These are phyloP conservation scores for Trypanosomatidae sp. DNA, from an alignment of 208 protist genomes.

Conservation along the genomic window DNA sequence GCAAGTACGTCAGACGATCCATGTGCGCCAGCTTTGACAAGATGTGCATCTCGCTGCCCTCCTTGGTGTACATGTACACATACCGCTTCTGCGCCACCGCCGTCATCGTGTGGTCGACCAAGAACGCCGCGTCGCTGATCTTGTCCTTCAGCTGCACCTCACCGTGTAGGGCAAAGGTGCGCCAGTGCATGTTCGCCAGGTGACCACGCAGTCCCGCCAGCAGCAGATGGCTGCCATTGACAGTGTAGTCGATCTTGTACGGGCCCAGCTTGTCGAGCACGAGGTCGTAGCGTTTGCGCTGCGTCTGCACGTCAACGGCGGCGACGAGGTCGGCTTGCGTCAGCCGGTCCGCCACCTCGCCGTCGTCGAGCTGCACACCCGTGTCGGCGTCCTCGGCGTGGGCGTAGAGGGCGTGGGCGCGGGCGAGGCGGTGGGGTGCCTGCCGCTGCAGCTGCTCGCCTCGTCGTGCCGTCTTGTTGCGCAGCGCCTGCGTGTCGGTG, in stretches of 20 bases:
- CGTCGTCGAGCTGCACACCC: constrained; percentile 59
- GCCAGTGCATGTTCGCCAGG: constrained; percentile 93
- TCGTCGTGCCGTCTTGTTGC: constrained; percentile 31
- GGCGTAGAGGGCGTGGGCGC: constrained; percentile 49
- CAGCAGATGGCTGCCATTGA: constrained; percentile 89
- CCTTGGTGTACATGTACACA: constrained; percentile 98
- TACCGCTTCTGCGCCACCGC: constrained; percentile 98
- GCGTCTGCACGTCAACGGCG: constrained; percentile 87
- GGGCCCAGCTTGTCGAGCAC: constrained; percentile 89
- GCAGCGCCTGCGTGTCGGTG: constrained; percentile 50
- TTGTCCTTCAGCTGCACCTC: constrained; percentile 93
- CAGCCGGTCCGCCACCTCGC: constrained; percentile 89
- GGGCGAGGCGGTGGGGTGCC: constrained; percentile 51
- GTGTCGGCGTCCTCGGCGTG: constrained; percentile 51
- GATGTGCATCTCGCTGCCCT: constrained; percentile 95
- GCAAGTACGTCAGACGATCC: constrained; percentile 91
- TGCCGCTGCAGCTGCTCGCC: constrained; percentile 37
- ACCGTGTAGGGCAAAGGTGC: constrained; percentile 77
- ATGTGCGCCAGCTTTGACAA: constrained; percentile 93
- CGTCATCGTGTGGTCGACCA: constrained; percentile 97
- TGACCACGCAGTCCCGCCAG: constrained; percentile 94
- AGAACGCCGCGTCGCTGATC: constrained; percentile 89
- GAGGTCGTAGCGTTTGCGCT: constrained; percentile 90
- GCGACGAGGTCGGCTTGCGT: constrained; percentile 84
- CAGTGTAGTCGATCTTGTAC: constrained; percentile 91